These are phyloP conservation scores for Epichloe brachyelytri DNA, from an alignment of 2,329 filamentous ascomycete genomes.

Conservation along the genomic window DNA sequence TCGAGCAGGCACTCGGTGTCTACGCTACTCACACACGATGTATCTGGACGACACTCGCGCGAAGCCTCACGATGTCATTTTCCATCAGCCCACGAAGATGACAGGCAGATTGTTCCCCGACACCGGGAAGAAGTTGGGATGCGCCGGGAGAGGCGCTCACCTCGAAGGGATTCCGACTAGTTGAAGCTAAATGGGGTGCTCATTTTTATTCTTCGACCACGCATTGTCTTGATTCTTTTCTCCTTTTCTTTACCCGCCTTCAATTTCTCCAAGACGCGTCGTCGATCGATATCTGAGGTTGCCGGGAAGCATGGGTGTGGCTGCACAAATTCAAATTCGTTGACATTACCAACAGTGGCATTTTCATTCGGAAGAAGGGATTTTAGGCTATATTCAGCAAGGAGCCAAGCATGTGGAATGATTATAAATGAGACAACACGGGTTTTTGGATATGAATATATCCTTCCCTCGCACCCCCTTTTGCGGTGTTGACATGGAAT, in stretches of 20 bases:
- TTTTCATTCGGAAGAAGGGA: neutral
- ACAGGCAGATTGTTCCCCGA: neutral
- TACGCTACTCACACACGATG: constrained; percentile 17
- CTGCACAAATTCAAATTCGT: neutral
- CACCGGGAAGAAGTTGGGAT: constrained; percentile 5
- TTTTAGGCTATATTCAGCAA: neutral
- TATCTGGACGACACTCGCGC: constrained; percentile 8
- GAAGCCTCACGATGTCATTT: constrained; percentile 7
- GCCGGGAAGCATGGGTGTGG: neutral
- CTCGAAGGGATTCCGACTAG: constrained; percentile 3
- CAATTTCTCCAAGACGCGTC: neutral
- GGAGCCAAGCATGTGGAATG: neutral
- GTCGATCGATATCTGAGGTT: neutral
- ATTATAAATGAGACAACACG: neutral
- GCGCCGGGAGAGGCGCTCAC: constrained; percentile 6
- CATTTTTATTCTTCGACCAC: neutral
- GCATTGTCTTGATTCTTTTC: neutral
- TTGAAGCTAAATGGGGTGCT: neutral
- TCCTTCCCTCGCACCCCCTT: too few species aligned
- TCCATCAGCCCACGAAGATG: neutral
- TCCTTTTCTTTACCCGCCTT: neutral
- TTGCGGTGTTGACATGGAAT: too few species aligned
- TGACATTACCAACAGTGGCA: neutral
- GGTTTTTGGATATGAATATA: neutral
- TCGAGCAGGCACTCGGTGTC: constrained; percentile 21